Evolutionary conservation across 495 filamentous ascomycete genomes (phyloP).

Genomic region (Xylaria intraflava): DNA sequence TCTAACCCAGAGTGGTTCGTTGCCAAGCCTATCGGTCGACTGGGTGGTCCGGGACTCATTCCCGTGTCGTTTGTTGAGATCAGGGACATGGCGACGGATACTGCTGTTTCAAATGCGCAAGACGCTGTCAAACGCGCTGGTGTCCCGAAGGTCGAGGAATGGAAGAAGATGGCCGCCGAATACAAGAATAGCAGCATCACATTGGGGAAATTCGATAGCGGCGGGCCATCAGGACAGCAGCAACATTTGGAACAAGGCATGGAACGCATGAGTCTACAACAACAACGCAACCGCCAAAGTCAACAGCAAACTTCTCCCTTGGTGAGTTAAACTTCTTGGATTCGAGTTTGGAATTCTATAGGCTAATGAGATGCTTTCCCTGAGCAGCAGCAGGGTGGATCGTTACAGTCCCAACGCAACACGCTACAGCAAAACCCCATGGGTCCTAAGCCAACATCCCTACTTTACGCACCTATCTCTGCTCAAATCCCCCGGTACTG

Average conservation of each 20-base stretch:
- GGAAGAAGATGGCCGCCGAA: slow-evolving; percentile 99
- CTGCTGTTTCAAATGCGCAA: slow-evolving; percentile 72
- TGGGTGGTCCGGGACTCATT: slow-evolving; percentile 91
- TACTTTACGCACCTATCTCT: slow-evolving; percentile 51
- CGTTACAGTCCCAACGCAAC: slow-evolving; percentile 23
- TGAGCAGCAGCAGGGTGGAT: slow-evolving; percentile 19
- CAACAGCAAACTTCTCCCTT: slow-evolving; percentile 34
- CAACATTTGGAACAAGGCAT: slow-evolving; percentile 60
- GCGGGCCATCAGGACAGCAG: slow-evolving; percentile 31
- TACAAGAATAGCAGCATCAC: slow-evolving; percentile 99
- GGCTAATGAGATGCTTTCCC: slow-evolving; percentile 16
- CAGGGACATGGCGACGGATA: slow-evolving; percentile 82
- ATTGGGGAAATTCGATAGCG: slow-evolving; percentile 76
- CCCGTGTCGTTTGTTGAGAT: slow-evolving; percentile 97
- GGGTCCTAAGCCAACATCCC: slow-evolving; percentile 34
- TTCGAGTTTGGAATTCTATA: background rate
- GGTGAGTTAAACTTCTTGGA: slow-evolving; percentile 28
- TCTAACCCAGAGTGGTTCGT: slow-evolving; percentile 99
- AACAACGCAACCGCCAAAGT: slow-evolving; percentile 37
- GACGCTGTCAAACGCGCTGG: slow-evolving; percentile 85
- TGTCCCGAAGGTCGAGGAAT: slow-evolving; percentile 96
- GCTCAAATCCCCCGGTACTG: slow-evolving; percentile 90
- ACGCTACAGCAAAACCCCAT: slow-evolving; percentile 23
- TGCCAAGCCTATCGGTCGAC: slow-evolving; percentile 90
- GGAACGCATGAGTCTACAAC: slow-evolving; percentile 70